phyloP scores from a whole-genome alignment of 2,329 filamentous ascomycete species.

The Cladosporium colombiae region DNA sequence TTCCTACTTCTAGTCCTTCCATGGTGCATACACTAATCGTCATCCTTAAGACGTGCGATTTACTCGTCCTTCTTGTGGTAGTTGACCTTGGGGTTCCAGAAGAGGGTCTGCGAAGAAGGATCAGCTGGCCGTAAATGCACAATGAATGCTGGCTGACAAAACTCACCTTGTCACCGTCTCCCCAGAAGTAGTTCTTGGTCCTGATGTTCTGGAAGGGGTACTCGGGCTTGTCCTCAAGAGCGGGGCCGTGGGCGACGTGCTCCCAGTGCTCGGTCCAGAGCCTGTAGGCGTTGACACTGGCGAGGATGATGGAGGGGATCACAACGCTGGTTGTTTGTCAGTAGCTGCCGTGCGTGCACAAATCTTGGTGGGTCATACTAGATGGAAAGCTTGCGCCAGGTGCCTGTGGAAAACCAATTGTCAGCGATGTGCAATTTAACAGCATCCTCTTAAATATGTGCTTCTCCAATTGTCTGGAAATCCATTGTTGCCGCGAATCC shows the following conservation, averaged over 20 bases:
- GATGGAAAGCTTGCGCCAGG: slow-evolving; percentile 94
- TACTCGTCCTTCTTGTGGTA: slow-evolving; percentile 82
- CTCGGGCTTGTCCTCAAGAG: slow-evolving; percentile 86
- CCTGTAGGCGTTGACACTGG: slow-evolving; percentile 79
- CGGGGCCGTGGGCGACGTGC: slow-evolving; percentile 82
- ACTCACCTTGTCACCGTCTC: slow-evolving; percentile 88
- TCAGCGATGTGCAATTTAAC: slow-evolving; percentile 20
- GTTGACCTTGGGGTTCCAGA: slow-evolving; percentile 94
- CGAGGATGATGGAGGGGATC: slow-evolving; percentile 70
- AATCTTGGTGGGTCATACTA: slow-evolving; percentile 61
- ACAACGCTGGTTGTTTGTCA: slow-evolving; percentile 50
- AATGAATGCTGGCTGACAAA: background rate
- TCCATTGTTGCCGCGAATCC: background rate
- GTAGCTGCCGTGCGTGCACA: slow-evolving; percentile 16
- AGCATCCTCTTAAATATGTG: background rate
- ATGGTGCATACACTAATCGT: background rate
- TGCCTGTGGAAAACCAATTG: slow-evolving; percentile 55
- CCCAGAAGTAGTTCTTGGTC: slow-evolving; percentile 93
- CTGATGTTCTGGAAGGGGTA: slow-evolving; percentile 99
- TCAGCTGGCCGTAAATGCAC: slow-evolving; percentile 13
- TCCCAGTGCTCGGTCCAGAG: slow-evolving; percentile 98
- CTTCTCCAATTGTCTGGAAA: background rate
- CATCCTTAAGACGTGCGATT: slow-evolving; percentile 6
- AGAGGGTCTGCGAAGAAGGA: slow-evolving; percentile 44
- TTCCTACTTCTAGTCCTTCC: background rate